These are phyloP conservation scores for Neolentinus lepideus DNA, from an alignment of 1,284 basidiomycete genomes.

Conservation along the genomic window DNA sequence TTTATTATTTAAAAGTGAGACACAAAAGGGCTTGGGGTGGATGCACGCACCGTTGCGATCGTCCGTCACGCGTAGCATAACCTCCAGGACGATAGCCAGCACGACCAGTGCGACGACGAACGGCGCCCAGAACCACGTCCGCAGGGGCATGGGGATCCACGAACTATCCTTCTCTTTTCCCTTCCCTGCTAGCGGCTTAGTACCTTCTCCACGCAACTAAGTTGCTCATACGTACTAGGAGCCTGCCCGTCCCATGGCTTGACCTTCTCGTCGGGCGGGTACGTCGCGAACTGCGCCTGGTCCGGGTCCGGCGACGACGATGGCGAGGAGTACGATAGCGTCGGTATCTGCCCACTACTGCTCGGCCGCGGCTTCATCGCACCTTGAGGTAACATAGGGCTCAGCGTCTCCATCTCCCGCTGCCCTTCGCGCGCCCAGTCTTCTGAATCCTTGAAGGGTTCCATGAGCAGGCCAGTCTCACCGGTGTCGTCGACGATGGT, in stretches of 20 bases:
- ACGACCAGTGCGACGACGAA: conserved; percentile 30
- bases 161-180: neutral
- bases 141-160: conserved; percentile 38
- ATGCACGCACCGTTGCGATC: conserved; percentile 35
- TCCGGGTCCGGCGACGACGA: neutral
- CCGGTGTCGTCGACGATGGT: neutral
- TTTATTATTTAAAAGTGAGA: too few species aligned
- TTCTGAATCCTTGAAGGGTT: neutral
- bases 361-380: neutral
- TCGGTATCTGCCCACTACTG: neutral
- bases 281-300: conserved; percentile 1
- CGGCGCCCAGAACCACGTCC: conserved; percentile 38
- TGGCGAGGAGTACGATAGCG: neutral
- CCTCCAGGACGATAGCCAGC: conserved; percentile 37
- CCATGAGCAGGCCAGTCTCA: neutral
- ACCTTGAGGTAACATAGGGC: neutral
- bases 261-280: neutral
- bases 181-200: neutral
- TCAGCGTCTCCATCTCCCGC: neutral
- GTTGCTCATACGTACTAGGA: neutral
- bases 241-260: neutral
- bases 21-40: too few species aligned
- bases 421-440: neutral
- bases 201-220: neutral
- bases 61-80: conserved; percentile 38